phyloP scores from a whole-genome alignment of 495 filamentous ascomycete species.

The Annulohypoxylon maeteangense region DNA sequence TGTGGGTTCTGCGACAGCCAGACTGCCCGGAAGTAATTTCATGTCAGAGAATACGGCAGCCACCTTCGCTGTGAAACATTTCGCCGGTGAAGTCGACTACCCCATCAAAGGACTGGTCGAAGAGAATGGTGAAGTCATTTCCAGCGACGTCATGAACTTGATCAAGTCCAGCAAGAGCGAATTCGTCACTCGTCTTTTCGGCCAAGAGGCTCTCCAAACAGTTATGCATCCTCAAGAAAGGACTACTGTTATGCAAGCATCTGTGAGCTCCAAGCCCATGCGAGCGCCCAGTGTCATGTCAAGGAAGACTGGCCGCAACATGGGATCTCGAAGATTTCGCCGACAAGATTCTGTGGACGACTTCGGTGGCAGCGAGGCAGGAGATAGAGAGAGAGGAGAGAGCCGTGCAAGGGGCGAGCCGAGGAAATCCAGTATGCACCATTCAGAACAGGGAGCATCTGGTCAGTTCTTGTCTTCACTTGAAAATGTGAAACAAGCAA shows the following conservation, averaged over 20 bases:
- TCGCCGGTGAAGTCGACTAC: slow-evolving; percentile 97
- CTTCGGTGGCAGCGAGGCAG: slow-evolving; percentile 58
- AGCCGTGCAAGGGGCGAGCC: slow-evolving; percentile 46
- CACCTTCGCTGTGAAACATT: slow-evolving; percentile 91
- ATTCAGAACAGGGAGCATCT: slow-evolving; percentile 81
- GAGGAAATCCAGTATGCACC: slow-evolving; percentile 49
- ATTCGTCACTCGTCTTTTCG: slow-evolving; percentile 90
- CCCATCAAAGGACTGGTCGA: slow-evolving; percentile 84
- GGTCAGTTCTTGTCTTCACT: slow-evolving; percentile 91
- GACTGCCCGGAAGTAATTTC: slow-evolving; percentile 82
- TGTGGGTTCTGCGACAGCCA: slow-evolving; percentile 73
- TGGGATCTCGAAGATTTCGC: slow-evolving; percentile 51
- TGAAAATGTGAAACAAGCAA: slow-evolving; percentile 85
- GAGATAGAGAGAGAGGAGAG: slow-evolving; percentile 35
- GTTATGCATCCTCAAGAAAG: slow-evolving; percentile 90
- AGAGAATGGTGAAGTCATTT: slow-evolving; percentile 95
- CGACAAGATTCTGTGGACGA: slow-evolving; percentile 66
- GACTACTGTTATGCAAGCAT: slow-evolving; percentile 92
- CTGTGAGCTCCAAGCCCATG: slow-evolving; percentile 92
- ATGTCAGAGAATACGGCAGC: slow-evolving; percentile 78
- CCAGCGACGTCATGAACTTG: slow-evolving; percentile 94
- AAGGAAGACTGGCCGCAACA: slow-evolving; percentile 59
- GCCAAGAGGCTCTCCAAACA: slow-evolving; percentile 90
- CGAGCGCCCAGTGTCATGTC: slow-evolving; percentile 93
- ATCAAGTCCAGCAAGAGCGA: slow-evolving; percentile 86